phyloP scores from a whole-genome alignment of 176 grass and related monocot genomes.

The Themeda triandra region DNA sequence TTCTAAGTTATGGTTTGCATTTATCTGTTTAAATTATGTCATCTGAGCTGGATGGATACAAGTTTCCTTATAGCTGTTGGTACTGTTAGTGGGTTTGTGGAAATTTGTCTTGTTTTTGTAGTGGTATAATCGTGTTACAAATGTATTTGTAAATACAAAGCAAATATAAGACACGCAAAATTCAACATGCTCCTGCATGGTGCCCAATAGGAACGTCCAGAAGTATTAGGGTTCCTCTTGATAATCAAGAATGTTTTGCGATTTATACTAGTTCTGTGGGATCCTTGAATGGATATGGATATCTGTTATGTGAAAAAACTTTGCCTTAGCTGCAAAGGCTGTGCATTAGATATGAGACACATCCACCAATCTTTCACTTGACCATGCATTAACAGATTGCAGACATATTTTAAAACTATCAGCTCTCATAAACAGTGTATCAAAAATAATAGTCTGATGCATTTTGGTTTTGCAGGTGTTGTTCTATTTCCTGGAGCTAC shows the following conservation, averaged over 20 bases:
- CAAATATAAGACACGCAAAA: not conserved
- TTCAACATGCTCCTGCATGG: slow-evolving; percentile 3
- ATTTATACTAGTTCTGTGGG: not conserved
- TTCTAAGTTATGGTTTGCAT: not conserved
- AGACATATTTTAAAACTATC: not conserved
- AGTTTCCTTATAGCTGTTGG: not conserved
- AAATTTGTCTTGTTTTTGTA: not conserved
- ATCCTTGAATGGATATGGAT: not conserved
- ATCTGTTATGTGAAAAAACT: not conserved
- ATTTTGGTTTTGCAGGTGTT: slow-evolving; percentile 53
- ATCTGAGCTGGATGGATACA: not conserved
- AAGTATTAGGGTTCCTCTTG: not conserved
- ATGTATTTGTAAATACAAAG: not conserved
- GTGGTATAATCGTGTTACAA: not conserved
- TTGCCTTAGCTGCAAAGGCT: not conserved
- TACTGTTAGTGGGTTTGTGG: not conserved
- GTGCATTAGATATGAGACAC: not conserved
- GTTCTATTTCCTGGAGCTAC: slow-evolving; percentile 96
- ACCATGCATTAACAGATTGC: slow-evolving; percentile 4
- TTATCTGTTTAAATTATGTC: not conserved
- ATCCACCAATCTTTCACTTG: not conserved
- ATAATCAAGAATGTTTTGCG: not conserved
- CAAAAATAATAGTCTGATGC: slow-evolving; percentile 22
- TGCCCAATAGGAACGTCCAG: not conserved
- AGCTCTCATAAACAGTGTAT: not conserved